Percentiles rank a stretch among this genome's conserved stretches.
These are phyloP conservation scores for Periglandula ipomoeae DNA, from an alignment of 2,329 filamentous ascomycete species.

Conservation along the genomic window DNA sequence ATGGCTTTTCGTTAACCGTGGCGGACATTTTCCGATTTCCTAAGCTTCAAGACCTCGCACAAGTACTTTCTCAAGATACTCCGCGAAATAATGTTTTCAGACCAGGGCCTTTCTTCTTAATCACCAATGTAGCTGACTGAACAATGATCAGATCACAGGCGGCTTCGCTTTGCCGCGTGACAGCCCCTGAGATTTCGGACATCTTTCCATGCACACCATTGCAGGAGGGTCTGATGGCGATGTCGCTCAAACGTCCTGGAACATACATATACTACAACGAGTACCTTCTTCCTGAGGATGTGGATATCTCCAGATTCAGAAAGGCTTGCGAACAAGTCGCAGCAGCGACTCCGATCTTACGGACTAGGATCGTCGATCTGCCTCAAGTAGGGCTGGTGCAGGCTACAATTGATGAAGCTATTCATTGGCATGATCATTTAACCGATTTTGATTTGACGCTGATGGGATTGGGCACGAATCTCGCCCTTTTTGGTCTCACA, in stretches of 20 bases:
- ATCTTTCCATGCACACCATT: conserved; percentile 15
- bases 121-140: too few relatives aligned
- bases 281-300: not conserved
- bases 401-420: not conserved
- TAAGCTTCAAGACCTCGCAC: too few relatives aligned
- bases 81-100: too few relatives aligned
- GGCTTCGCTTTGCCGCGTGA: too few relatives aligned
- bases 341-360: not conserved
- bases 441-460: too few relatives aligned
- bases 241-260: conserved; percentile 8
- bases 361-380: not conserved
- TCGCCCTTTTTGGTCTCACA: too few relatives aligned
- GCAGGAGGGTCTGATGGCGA: conserved; percentile 13
- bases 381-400: not conserved
- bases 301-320: not conserved
- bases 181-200: too few relatives aligned
- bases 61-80: too few relatives aligned
- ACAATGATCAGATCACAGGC: too few relatives aligned
- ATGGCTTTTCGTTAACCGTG: not conserved
- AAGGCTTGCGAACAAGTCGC: not conserved
- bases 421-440: too few relatives aligned
- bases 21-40: not conserved
- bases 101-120: too few relatives aligned
- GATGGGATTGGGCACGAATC: too few relatives aligned
- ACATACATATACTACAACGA: conserved; percentile 9